A percentile compares a stretch with the other conserved stretches of the same genome.
Evolutionary conservation across 441 rosid genomes (phyloP).

Genomic region (Capsella rubella): DNA sequence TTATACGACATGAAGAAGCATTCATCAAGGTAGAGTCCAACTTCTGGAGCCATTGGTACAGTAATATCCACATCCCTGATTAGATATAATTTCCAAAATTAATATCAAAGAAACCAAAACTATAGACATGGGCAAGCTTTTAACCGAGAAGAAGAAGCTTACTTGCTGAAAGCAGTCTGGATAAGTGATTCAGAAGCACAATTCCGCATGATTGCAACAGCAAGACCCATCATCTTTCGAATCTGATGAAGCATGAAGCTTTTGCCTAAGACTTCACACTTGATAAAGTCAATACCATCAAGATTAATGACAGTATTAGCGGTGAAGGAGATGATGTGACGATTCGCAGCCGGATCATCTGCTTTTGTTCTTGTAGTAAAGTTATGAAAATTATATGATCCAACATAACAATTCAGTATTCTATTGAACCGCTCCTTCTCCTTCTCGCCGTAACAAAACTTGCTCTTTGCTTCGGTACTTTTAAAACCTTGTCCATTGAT

Average conservation of each 20-base stretch:
- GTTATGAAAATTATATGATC: conserved; percentile 88
- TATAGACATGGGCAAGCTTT: neutral
- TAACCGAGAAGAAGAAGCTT: conserved; percentile 23
- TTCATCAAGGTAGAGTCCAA: conserved; percentile 87
- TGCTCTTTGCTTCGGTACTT: conserved; percentile 26
- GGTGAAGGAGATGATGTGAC: conserved; percentile 72
- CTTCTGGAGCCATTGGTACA: conserved; percentile 95
- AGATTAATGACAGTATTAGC: conserved; percentile 60
- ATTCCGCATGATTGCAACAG: conserved; percentile 82
- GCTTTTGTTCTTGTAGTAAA: conserved; percentile 88
- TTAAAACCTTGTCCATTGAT: conserved; percentile 31
- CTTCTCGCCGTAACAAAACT: conserved; percentile 63
- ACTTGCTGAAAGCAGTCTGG: conserved; percentile 76
- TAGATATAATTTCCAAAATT: neutral
- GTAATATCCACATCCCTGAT: conserved; percentile 68
- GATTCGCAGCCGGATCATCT: conserved; percentile 80
- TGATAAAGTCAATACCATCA: conserved; percentile 81
- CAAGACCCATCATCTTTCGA: conserved; percentile 90
- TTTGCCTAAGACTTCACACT: conserved; percentile 90
- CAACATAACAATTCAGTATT: conserved; percentile 73
- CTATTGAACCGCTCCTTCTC: conserved; percentile 77
- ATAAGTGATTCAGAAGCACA: conserved; percentile 73
- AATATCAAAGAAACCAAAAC: neutral
- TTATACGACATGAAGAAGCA: conserved; percentile 84
- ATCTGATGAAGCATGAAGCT: conserved; percentile 99